Evolutionary conservation across 768 basidiomycete genomes (phyloP).

Genomic region (Daedalea quercina): DNA sequence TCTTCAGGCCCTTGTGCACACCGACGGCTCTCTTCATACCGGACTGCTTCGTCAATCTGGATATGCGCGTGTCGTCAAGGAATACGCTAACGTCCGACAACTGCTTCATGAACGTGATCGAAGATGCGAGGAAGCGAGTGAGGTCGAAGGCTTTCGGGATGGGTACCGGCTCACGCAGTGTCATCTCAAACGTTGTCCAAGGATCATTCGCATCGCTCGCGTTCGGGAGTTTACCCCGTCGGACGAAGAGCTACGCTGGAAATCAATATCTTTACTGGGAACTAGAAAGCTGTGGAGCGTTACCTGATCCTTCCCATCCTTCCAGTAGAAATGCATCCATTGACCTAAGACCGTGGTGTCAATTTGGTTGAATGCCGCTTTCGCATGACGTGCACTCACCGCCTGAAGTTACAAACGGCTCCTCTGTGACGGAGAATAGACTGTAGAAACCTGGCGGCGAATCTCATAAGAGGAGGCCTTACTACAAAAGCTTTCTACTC

Average conservation of each 20-base stretch:
- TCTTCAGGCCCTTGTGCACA: constrained; percentile 51
- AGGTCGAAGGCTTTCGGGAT: constrained; percentile 85
- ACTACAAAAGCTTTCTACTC: constrained; percentile 11
- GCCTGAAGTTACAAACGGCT: constrained; percentile 78
- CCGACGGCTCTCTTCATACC: constrained; percentile 44
- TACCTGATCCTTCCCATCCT: constrained; percentile 85
- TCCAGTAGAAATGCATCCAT: constrained; percentile 98
- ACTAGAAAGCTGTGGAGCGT: constrained; percentile 2
- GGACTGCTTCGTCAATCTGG: constrained; percentile 55
- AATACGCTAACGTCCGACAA: constrained; percentile 73
- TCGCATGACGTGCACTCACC: too few relatives aligned
- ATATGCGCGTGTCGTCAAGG: constrained; percentile 72
- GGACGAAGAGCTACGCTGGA: constrained; percentile 60
- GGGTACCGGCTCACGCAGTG: constrained; percentile 69
- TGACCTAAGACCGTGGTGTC: constrained; percentile 37
- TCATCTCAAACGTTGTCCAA: constrained; percentile 92
- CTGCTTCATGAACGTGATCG: constrained; percentile 87
- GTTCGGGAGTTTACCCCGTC: constrained; percentile 59
- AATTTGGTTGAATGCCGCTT: background rate
- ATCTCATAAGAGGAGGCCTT: background rate
- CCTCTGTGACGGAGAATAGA: constrained; percentile 77
- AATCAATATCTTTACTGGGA: constrained; percentile 8
- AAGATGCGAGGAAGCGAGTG: constrained; percentile 82
- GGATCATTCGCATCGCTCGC: constrained; percentile 20
- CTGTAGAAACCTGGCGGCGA: constrained; percentile 58